These are phyloP conservation scores for Patellifolia procumbens DNA, from an alignment of 179 eudicot genomes.

Conservation along the genomic window DNA sequence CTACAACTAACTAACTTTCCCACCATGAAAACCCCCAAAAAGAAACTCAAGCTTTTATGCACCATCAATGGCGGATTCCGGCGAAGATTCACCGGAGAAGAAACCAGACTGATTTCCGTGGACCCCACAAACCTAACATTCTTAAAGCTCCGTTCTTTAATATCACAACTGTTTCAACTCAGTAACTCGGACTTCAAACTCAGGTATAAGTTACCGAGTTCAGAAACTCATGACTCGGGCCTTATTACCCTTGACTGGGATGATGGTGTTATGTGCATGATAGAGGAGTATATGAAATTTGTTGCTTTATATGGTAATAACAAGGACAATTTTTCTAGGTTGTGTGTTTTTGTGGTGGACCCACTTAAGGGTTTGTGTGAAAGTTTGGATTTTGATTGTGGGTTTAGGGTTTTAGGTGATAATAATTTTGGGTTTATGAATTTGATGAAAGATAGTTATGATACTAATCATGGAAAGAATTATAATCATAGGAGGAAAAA, in stretches of 20 bases:
- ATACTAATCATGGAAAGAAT: not conserved
- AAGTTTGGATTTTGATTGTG: conserved; percentile 2
- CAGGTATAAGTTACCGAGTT: conserved; percentile 27
- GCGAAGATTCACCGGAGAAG: conserved; percentile 24
- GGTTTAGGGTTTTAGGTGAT: conserved; percentile 18
- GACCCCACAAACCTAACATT: conserved; percentile 16
- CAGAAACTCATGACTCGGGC: conserved; percentile 10
- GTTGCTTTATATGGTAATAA: conserved; percentile 15
- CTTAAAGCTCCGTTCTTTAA: conserved; percentile 3
- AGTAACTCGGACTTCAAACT: conserved; percentile 11
- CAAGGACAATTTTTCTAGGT: not conserved
- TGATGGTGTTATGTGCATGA: conserved; percentile 27
- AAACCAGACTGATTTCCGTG: conserved; percentile 13
- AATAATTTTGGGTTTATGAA: not conserved
- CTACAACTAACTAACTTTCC: not conserved
- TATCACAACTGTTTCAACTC: not conserved
- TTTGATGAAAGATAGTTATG: not conserved
- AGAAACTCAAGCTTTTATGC: conserved; percentile 22
- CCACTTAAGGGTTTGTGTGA: not conserved
- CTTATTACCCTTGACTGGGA: conserved; percentile 14
- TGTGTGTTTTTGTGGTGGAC: conserved; percentile 25
- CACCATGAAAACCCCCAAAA: conserved; percentile 19
- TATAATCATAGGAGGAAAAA: conserved; percentile 7
- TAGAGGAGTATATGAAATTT: conserved; percentile 27
- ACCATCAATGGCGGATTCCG: conserved; percentile 24